These are phyloP conservation scores for Talaromyces sp. DNA, from an alignment of 2,329 filamentous ascomycete genomes.

Conservation along the genomic window DNA sequence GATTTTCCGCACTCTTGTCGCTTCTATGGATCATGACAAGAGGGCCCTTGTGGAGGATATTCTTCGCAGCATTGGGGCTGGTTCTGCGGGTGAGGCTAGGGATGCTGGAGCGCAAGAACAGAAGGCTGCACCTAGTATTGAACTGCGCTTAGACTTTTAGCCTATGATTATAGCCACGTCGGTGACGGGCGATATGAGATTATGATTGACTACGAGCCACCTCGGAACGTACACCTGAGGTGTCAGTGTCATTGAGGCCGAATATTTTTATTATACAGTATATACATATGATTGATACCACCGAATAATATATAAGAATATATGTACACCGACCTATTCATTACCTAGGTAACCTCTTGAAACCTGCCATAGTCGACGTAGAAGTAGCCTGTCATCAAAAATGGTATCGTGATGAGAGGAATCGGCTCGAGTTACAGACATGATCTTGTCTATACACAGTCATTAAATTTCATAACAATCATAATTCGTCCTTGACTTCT, in stretches of 20 bases:
- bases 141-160: constrained; percentile 89
- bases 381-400: too few relatives aligned
- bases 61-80: constrained; percentile 57
- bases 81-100: constrained; percentile 33
- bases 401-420: background rate
- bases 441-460: background rate
- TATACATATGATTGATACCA: constrained; percentile 5
- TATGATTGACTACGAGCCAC: background rate
- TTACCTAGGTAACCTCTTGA: too few relatives aligned
- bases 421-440: background rate
- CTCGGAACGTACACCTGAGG: background rate
- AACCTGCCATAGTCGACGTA: background rate
- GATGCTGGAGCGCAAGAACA: constrained; percentile 47
- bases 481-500: constrained; percentile 11
- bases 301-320: background rate
- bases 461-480: background rate
- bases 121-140: constrained; percentile 68
- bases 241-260: background rate
- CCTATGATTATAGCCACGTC: background rate
- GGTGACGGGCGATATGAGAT: background rate
- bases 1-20: constrained; percentile 70
- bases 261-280: background rate
- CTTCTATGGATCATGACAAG: constrained; percentile 63
- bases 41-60: constrained; percentile 76
- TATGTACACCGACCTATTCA: background rate